A percentile compares a stretch with the other conserved stretches of the same genome.
Evolutionary conservation across 768 basidiomycete genomes (phyloP).

Genomic region (Leccinum disarticulatum): DNA sequence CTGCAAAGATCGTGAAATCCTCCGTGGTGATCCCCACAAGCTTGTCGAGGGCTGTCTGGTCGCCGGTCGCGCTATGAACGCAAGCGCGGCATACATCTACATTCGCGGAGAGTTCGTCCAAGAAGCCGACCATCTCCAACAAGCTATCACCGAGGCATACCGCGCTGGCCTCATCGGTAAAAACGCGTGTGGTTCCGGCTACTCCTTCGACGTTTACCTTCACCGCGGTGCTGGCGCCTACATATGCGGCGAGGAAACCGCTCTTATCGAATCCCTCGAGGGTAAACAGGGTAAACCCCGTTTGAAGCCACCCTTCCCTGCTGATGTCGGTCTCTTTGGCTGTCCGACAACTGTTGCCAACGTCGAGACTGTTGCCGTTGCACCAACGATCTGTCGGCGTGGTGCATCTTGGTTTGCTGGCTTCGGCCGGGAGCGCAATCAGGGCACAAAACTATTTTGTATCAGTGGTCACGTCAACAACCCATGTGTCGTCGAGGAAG

Average conservation of each 20-base stretch:
- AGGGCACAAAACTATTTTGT: slow-evolving; percentile 96
- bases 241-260: slow-evolving; percentile 98
- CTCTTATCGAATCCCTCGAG: slow-evolving; percentile 94
- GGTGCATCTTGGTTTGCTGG: slow-evolving; percentile 88
- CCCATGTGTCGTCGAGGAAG: slow-evolving; percentile 96
- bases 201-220: slow-evolving; percentile 96
- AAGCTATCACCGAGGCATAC: slow-evolving; percentile 96
- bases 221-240: slow-evolving; percentile 98
- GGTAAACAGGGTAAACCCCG: slow-evolving; percentile 98
- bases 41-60: slow-evolving; percentile 97
- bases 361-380: slow-evolving; percentile 97
- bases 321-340: slow-evolving; percentile 96
- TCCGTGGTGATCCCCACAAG: slow-evolving; percentile 98
- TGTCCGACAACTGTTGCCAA: slow-evolving; percentile 98
- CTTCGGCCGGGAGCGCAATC: slow-evolving; percentile 90
- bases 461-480: slow-evolving; percentile 98
- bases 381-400: slow-evolving; percentile 92
- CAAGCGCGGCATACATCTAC: slow-evolving; percentile 98
- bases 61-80: slow-evolving; percentile 96
- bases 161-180: slow-evolving; percentile 84
- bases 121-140: slow-evolving; percentile 90
- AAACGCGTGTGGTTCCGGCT: slow-evolving; percentile 89
- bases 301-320: slow-evolving; percentile 98
- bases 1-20: slow-evolving; percentile 98
- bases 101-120: slow-evolving; percentile 98